Conservation (phyloP, 2,329 filamentous ascomycete genomes). For the Trichoderma sp. region DNA sequence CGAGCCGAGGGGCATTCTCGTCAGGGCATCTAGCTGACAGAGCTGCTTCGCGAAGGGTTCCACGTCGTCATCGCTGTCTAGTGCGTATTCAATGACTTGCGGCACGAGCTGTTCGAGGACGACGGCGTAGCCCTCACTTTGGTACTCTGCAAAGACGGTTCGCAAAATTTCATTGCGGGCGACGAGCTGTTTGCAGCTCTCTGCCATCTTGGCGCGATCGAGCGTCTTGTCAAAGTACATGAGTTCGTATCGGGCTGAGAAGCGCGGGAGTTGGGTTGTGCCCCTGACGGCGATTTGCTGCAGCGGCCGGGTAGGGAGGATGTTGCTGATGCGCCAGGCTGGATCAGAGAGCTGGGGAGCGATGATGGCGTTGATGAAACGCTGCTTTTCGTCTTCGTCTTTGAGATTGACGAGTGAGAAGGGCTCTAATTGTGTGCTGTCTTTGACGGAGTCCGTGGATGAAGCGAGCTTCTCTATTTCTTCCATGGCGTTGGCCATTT, state of each 20-base stretch:
- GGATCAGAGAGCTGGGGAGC: conserved; percentile 53
- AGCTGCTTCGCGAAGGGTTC: conserved; percentile 55
- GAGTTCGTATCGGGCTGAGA: conserved; percentile 64
- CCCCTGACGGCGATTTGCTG: conserved; percentile 61
- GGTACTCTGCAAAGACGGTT: conserved; percentile 62
- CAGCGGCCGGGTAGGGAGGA: conserved; percentile 59
- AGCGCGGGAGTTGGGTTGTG: conserved; percentile 59
- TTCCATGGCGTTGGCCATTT: conserved; percentile 53
- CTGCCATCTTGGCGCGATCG: conserved; percentile 50
- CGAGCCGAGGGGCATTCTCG: conserved; percentile 58
- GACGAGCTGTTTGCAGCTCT: conserved; percentile 58
- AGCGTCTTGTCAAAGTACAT: conserved; percentile 60
- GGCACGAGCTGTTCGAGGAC: conserved; percentile 57
- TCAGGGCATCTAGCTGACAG: conserved; percentile 57
- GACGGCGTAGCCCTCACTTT: conserved; percentile 55
- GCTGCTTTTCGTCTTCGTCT: conserved; percentile 32
- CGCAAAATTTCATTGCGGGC: conserved; percentile 64
- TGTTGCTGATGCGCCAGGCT: conserved; percentile 54
- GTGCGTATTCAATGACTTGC: conserved; percentile 54
- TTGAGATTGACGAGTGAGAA: conserved; percentile 53
- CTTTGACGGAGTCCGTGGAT: conserved; percentile 26
- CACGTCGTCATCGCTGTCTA: conserved; percentile 47
- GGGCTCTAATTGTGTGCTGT: conserved; percentile 39
- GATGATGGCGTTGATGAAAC: conserved; percentile 51
- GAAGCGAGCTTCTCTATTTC: background rate